Percentiles rank a stretch among this genome's conserved stretches.
These are phyloP conservation scores for Papiliotrema terrestris DNA, from an alignment of 1,284 basidiomycete species.

Conservation along the genomic window DNA sequence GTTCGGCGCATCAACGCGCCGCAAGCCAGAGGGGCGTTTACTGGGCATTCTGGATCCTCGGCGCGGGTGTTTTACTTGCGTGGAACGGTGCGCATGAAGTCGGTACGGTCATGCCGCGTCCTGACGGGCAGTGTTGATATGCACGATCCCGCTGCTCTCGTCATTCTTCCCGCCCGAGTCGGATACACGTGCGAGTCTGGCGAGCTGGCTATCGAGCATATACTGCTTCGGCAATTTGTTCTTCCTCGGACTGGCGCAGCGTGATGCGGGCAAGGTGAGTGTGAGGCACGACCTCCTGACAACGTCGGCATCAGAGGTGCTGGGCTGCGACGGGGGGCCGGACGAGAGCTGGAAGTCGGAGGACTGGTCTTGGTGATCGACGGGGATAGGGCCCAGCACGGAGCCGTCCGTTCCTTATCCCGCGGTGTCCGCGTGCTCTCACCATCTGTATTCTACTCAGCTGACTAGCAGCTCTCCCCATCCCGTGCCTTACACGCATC, in stretches of 20 bases:
- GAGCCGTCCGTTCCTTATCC: not conserved
- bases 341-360: no score
- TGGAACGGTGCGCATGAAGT: slow-evolving; percentile 44
- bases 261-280: slow-evolving; percentile 38
- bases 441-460: not conserved
- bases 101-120: not conserved
- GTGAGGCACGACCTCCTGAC: not conserved
- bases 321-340: no score
- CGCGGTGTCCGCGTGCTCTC: not conserved
- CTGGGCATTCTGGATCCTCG: slow-evolving; percentile 44
- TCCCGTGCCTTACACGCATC: slow-evolving; percentile 32
- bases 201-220: slow-evolving; percentile 39
- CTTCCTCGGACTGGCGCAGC: slow-evolving; percentile 46
- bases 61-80: slow-evolving; percentile 44
- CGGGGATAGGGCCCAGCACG: no score
- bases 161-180: slow-evolving; percentile 33
- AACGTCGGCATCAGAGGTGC: no score
- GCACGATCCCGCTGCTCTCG: slow-evolving; percentile 41
- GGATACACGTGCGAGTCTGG: slow-evolving; percentile 25
- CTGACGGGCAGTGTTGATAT: slow-evolving; percentile 39
- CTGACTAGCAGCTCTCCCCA: slow-evolving; percentile 30
- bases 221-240: slow-evolving; percentile 47
- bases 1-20: slow-evolving; percentile 13
- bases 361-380: no score
- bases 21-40: slow-evolving; percentile 24